Conservation (phyloP, 2,329 filamentous ascomycete species). For the Colletotrichum costaricense region DNA sequence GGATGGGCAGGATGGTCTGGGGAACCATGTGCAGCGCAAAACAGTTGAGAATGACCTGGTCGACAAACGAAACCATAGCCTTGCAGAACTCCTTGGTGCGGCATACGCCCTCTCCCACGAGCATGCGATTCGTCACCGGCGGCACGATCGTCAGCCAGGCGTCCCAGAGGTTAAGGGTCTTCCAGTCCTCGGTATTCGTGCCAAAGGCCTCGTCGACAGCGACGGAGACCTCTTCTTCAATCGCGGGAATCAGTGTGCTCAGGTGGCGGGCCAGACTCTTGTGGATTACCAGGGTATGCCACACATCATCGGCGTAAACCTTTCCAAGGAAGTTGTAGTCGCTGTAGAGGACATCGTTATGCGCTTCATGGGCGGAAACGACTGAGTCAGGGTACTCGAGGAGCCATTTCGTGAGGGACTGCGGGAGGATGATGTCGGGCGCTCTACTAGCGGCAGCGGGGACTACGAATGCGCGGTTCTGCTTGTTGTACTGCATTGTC, state of each 20-base stretch:
- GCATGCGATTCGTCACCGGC: slow-evolving; percentile 54
- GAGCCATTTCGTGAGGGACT: slow-evolving; percentile 56
- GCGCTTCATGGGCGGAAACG: slow-evolving; percentile 54
- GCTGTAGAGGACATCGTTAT: slow-evolving; percentile 50
- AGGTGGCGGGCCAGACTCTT: slow-evolving; percentile 56
- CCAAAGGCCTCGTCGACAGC: slow-evolving; percentile 50
- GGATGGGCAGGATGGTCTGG: slow-evolving; percentile 58
- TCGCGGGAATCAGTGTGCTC: slow-evolving; percentile 49
- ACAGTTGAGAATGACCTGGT: slow-evolving; percentile 58
- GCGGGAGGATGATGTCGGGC: slow-evolving; percentile 57
- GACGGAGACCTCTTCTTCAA: slow-evolving; percentile 53
- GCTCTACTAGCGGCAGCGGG: slow-evolving; percentile 53
- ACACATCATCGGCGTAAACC: slow-evolving; percentile 47
- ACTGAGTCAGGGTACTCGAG: slow-evolving; percentile 58
- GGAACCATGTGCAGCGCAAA: slow-evolving; percentile 60
- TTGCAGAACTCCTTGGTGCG: slow-evolving; percentile 58
- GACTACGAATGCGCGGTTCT: slow-evolving; percentile 53
- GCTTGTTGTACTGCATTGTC: slow-evolving; percentile 51
- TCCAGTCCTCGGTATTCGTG: slow-evolving; percentile 49
- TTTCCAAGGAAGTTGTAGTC: slow-evolving; percentile 56
- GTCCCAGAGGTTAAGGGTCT: slow-evolving; percentile 56
- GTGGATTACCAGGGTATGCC: slow-evolving; percentile 55
- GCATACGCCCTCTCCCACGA: slow-evolving; percentile 51
- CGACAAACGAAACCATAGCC: slow-evolving; percentile 61
- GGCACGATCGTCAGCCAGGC: slow-evolving; percentile 55